Evolutionary conservation across 2,329 filamentous ascomycete genomes (phyloP).

Genomic region (Fusarium metavorans): DNA sequence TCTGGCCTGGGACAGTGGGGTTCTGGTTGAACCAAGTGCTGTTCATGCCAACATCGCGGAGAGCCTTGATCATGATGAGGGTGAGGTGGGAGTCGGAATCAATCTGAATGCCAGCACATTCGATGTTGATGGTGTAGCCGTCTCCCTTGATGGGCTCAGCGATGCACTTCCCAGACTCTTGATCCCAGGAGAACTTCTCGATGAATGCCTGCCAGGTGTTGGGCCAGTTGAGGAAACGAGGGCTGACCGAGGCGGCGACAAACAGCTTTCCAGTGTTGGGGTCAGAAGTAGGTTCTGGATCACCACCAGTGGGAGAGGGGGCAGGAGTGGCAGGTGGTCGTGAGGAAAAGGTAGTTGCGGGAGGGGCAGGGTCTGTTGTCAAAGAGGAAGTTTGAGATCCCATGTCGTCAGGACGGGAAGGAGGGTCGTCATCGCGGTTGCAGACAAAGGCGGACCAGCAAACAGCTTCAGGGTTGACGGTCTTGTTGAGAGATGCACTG

Average conservation of each 20-base stretch:
- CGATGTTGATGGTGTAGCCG: slow-evolving; percentile 53
- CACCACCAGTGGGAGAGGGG: slow-evolving; percentile 36
- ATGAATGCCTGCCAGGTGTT: slow-evolving; percentile 55
- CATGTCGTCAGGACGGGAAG: slow-evolving; percentile 52
- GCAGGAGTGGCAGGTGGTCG: slow-evolving; percentile 42
- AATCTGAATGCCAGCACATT: slow-evolving; percentile 53
- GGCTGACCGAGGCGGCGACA: slow-evolving; percentile 50
- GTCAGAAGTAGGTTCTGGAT: slow-evolving; percentile 47
- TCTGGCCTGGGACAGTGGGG: slow-evolving; percentile 50
- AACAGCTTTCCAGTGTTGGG: slow-evolving; percentile 48
- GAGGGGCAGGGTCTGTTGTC: slow-evolving; percentile 48
- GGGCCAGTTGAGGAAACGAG: slow-evolving; percentile 56
- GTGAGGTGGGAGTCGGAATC: slow-evolving; percentile 56
- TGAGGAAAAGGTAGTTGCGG: slow-evolving; percentile 50
- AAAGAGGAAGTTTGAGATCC: slow-evolving; percentile 50
- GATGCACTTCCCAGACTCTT: slow-evolving; percentile 50
- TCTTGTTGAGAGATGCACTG: slow-evolving; percentile 54
- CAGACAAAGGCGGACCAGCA: slow-evolving; percentile 58
- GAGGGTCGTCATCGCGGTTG: slow-evolving; percentile 51
- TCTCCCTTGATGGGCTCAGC: slow-evolving; percentile 48
- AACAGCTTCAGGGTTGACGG: slow-evolving; percentile 51
- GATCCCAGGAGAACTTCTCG: slow-evolving; percentile 56
- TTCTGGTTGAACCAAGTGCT: slow-evolving; percentile 57
- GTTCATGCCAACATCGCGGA: slow-evolving; percentile 52
- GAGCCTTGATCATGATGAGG: slow-evolving; percentile 54